Evolutionary conservation across 164 flowering plant genomes (phyloP), one percentile per base, ranked within the genome.

Genomic region (Akebia trifoliata): DNA sequence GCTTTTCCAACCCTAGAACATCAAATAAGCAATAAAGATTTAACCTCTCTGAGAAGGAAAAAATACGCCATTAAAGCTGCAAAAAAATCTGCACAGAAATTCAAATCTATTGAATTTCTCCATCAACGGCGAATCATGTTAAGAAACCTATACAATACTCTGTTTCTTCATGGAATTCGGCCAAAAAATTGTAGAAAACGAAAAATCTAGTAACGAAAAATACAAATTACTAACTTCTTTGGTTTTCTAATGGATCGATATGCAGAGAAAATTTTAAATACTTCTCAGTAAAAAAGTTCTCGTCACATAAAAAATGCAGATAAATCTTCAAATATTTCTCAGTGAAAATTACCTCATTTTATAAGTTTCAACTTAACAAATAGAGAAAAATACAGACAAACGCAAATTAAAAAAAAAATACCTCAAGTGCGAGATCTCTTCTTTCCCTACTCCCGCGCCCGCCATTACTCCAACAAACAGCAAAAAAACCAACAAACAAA

Each of bases 391-490:
- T 40, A 55, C 39, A 55, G 42, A 62, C 43, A 56, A 15, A 35
- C 25, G 34, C 25, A 58, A 30, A 69, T n/a, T n/a, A n/a, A n/a
- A n/a, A n/a, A n/a, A n/a, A 32, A 12, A 50, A 50, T 61, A 77
- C 80, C 78, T 69, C 46, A 46, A 50, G 20, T 34, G 66, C 14
- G 56, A 54, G 63, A 56, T 46, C 48, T 48, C 50, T 20, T 63
- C 38, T 45, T 21, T 69, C 40, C 56, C 59, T 8, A 30, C 68
- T 35, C 54, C 30, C 6, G 63, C 64, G 26, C 42, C 40, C n/a
- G 65, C 69, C 61, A 61, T 46, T 31, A 66, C 79, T 2, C 15
- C 70, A 25, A 70, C 70, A 37, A 72, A 50, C 26, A 76, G 57
- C 58, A 71, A 7, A 6, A 68, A 4, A 10, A 79, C 39, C 39